Conservation (phyloP, 345 rosid genomes). For the Hibiscus tridactylites region DNA sequence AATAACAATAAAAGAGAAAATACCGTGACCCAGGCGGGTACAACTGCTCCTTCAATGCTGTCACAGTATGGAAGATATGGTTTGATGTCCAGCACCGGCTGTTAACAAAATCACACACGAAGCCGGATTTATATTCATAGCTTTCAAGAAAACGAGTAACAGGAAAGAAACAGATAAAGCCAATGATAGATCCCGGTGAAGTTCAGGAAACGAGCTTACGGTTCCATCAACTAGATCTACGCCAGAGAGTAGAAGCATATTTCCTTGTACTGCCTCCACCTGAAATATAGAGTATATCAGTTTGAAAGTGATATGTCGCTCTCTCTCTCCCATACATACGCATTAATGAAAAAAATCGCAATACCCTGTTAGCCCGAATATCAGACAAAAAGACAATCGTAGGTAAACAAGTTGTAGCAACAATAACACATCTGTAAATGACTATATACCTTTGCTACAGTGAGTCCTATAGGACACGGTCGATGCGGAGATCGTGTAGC, state of each 20-base stretch:
- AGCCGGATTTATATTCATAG: conserved; percentile 4
- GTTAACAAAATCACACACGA: conserved; percentile 6
- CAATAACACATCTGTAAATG: background rate
- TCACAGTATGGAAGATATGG: conserved; percentile 88
- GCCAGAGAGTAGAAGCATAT: conserved; percentile 72
- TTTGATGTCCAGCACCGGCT: conserved; percentile 87
- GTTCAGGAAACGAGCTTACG: conserved; percentile 31
- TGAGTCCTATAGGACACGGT: conserved; percentile 87
- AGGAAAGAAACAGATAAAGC: background rate
- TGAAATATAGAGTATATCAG: conserved; percentile 13
- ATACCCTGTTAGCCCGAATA: background rate
- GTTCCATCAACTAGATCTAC: conserved; percentile 96
- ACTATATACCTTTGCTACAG: conserved; percentile 72
- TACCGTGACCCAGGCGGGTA: conserved; percentile 86
- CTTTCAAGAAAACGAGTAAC: background rate
- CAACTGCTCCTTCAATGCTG: conserved; percentile 55
- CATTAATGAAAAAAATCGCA: background rate
- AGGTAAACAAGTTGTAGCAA: background rate
- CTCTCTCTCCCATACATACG: background rate
- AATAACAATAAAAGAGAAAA: conserved; percentile 10
- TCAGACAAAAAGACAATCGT: background rate
- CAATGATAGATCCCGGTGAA: background rate
- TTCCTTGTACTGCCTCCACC: conserved; percentile 77
- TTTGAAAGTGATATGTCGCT: background rate
- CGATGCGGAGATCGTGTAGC: conserved; percentile 92